These are phyloP conservation scores for Arthrobotrys entomopaga DNA, from an alignment of 2,329 filamentous ascomycete species.

Conservation along the genomic window DNA sequence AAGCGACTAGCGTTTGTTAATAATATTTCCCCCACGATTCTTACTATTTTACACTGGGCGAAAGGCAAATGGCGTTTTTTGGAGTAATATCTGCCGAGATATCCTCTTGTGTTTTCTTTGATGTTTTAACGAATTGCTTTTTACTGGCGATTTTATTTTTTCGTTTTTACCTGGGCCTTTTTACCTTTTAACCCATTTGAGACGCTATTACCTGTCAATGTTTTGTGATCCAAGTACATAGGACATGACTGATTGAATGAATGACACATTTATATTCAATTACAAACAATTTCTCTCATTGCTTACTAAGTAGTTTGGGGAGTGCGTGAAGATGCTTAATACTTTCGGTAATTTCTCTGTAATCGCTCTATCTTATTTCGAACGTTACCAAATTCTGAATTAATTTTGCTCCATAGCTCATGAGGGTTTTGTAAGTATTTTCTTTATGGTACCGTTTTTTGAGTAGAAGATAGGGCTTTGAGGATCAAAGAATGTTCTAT, in stretches of 20 bases:
- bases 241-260: slow-evolving; percentile 54
- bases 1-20: not conserved
- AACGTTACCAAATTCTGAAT: too few species aligned
- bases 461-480: too few species aligned
- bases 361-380: too few species aligned
- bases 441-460: too few species aligned
- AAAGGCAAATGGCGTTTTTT: slow-evolving; percentile 17
- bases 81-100: slow-evolving; percentile 20
- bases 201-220: slow-evolving; percentile 22
- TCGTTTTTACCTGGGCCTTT: not conserved
- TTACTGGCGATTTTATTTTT: not conserved
- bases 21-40: not conserved
- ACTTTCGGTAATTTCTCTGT: too few species aligned
- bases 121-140: slow-evolving; percentile 21
- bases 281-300: not conserved
- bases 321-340: too few species aligned
- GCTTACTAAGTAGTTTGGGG: too few species aligned
- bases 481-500: too few species aligned
- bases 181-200: not conserved
- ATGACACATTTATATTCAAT: slow-evolving; percentile 42
- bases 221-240: slow-evolving; percentile 55
- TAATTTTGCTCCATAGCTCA: too few species aligned
- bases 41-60: slow-evolving; percentile 9
- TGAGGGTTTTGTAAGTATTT: too few species aligned
- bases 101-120: slow-evolving; percentile 4